Evolutionary conservation across 2,329 filamentous ascomycete genomes (phyloP).

Genomic region (Paraphoma chrysanthemicola): DNA sequence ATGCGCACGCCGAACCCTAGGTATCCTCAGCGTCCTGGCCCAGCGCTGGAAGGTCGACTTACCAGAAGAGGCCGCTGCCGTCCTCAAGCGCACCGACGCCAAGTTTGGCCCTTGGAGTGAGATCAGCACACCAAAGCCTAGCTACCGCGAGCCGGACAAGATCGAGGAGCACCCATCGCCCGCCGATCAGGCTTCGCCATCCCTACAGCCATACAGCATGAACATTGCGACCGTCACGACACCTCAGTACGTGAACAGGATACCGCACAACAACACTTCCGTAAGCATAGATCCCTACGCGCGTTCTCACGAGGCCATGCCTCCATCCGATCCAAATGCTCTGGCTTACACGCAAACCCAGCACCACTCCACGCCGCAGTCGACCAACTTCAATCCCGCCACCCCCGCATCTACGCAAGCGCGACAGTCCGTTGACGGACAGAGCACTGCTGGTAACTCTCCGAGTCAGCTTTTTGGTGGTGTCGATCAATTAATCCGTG

Average conservation of each 20-base stretch:
- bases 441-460: slow-evolving; percentile 43
- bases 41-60: slow-evolving; percentile 90
- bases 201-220: slow-evolving; percentile 40
- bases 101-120: slow-evolving; percentile 73
- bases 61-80: slow-evolving; percentile 78
- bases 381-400: slow-evolving; percentile 20
- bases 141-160: slow-evolving; percentile 22
- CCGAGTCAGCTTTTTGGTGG: slow-evolving; percentile 65
- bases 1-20: slow-evolving; percentile 82
- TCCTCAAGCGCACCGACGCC: slow-evolving; percentile 78
- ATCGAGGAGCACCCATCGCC: slow-evolving; percentile 25
- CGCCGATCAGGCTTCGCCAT: slow-evolving; percentile 29
- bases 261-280: slow-evolving; percentile 25
- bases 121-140: slow-evolving; percentile 33
- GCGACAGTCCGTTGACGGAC: slow-evolving; percentile 36
- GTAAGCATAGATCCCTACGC: slow-evolving; percentile 30
- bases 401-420: slow-evolving; percentile 31
- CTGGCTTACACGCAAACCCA: slow-evolving; percentile 42
- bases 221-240: slow-evolving; percentile 31
- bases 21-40: slow-evolving; percentile 82
- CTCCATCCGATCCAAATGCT: slow-evolving; percentile 37
- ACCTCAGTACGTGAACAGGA: slow-evolving; percentile 33
- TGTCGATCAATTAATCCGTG: slow-evolving; percentile 66
- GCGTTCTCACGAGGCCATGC: slow-evolving; percentile 37
- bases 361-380: slow-evolving; percentile 30